Conservation (phyloP, 139 green algal species). For the Ulvella scutata region DNA sequence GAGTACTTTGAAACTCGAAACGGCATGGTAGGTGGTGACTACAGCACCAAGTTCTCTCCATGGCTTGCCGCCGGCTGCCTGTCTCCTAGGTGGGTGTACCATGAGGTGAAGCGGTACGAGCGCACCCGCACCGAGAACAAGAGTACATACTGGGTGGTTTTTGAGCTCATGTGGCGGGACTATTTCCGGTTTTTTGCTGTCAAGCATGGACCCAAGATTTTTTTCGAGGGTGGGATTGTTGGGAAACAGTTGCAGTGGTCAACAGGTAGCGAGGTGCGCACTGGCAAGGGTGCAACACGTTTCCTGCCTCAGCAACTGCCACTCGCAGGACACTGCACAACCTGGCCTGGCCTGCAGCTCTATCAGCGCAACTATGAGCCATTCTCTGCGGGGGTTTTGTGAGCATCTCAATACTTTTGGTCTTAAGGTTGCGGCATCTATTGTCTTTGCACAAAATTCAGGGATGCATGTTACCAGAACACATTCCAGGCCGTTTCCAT, state of each 20-base stretch:
- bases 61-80: slow-evolving; percentile 87
- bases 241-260: slow-evolving; percentile 26
- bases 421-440: too few relatives aligned
- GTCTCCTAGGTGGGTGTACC: slow-evolving; percentile 54
- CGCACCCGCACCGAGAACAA: slow-evolving; percentile 65
- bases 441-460: too few relatives aligned
- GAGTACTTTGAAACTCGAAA: slow-evolving; percentile 68
- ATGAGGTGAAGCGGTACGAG: slow-evolving; percentile 70
- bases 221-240: slow-evolving; percentile 42
- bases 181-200: slow-evolving; percentile 82
- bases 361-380: too few relatives aligned
- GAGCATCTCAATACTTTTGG: too few relatives aligned
- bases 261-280: slow-evolving; percentile 16
- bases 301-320: too few relatives aligned
- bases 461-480: too few relatives aligned
- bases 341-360: too few relatives aligned
- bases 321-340: too few relatives aligned
- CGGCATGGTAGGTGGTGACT: slow-evolving; percentile 89
- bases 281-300: neutral
- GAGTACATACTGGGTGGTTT: slow-evolving; percentile 85
- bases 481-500: too few relatives aligned
- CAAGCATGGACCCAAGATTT: slow-evolving; percentile 83
- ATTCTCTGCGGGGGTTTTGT: too few relatives aligned
- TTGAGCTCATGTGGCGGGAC: slow-evolving; percentile 90
- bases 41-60: slow-evolving; percentile 83